Conservation (phyloP, 371 early-diverging fungal species). For the Basidiobolus meristosporus region DNA sequence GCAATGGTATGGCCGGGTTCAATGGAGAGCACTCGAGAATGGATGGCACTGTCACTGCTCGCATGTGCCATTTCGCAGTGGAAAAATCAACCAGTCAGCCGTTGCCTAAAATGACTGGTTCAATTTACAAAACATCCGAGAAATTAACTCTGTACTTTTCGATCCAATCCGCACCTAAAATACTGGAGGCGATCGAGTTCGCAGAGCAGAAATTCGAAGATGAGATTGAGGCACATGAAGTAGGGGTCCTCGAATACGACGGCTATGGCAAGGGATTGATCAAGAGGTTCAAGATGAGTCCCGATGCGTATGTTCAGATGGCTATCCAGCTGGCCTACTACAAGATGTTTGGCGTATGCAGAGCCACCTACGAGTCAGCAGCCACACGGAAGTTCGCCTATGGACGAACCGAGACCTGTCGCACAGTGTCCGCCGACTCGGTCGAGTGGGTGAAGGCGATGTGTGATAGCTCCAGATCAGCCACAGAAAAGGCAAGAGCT, state of each 20-base stretch:
- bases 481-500: conserved; percentile 34
- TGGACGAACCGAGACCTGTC: conserved; percentile 91
- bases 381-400: conserved; percentile 76
- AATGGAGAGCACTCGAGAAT: conserved; percentile 90
- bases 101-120: conserved; percentile 23
- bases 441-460: conserved; percentile 74
- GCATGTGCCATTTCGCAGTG: conserved; percentile 31
- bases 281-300: conserved; percentile 70
- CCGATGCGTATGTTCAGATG: conserved; percentile 92
- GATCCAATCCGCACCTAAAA: conserved; percentile 32
- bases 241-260: conserved; percentile 56
- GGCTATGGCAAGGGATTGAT: conserved; percentile 83
- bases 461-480: conserved; percentile 36
- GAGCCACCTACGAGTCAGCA: conserved; percentile 85
- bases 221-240: conserved; percentile 51
- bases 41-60: conserved; percentile 85
- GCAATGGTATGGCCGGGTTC: conserved; percentile 91
- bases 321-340: conserved; percentile 90
- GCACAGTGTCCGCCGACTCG: conserved; percentile 59
- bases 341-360: conserved; percentile 55
- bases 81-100: background rate
- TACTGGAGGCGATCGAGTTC: conserved; percentile 38
- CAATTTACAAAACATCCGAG: conserved; percentile 16
- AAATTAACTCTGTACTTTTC: conserved; percentile 5
- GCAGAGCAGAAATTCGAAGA: conserved; percentile 50